Evolutionary conservation across 164 flowering plant genomes (phyloP), one percentile per base, ranked within the genome.

Genomic region (Euptelea pleiosperma): DNA sequence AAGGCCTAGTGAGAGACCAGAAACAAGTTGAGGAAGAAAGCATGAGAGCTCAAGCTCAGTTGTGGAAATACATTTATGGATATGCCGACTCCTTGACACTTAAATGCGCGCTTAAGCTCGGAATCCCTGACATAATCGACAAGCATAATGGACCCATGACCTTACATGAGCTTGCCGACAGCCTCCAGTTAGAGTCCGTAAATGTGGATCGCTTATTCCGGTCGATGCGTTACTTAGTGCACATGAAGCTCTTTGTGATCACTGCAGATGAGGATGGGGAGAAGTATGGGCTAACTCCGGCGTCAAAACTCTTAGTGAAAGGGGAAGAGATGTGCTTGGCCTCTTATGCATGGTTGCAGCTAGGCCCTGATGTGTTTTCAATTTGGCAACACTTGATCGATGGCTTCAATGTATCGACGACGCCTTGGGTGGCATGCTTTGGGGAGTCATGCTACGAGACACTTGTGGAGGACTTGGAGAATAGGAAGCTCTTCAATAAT

Each of bases 161-260:
- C n/a, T n/a, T n/a, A n/a, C n/a, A n/a, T n/a, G n/a, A n/a, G n/a
- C n/a, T n/a, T n/a, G n/a, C n/a, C n/a, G n/a, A n/a, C n/a, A n/a
- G n/a, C n/a, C n/a, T n/a, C n/a, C n/a, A n/a, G n/a, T n/a, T n/a
- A n/a, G n/a, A n/a, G n/a, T n/a, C n/a, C n/a, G n/a, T n/a, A n/a
- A n/a, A n/a, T n/a, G n/a, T n/a, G n/a, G n/a, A n/a, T n/a, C n/a
- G n/a, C n/a, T n/a, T n/a, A n/a, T n/a, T n/a, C n/a, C n/a, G n/a
- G n/a, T n/a, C n/a, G n/a, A 57, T 57, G 60, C 26, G 60, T 24
- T 57, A n/a, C 47, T 4, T 57, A 21, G 60, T 57, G 6, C 60
- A 57, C 39, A 57, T 57, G 60, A 57, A 57, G 3, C 60, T 57
- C 49, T 42, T 57, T 14, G 7, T 1, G 9, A 3, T 31, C 39